Conservation (phyloP, 2,329 filamentous ascomycete species). For the Beauveria pseudobassiana region DNA sequence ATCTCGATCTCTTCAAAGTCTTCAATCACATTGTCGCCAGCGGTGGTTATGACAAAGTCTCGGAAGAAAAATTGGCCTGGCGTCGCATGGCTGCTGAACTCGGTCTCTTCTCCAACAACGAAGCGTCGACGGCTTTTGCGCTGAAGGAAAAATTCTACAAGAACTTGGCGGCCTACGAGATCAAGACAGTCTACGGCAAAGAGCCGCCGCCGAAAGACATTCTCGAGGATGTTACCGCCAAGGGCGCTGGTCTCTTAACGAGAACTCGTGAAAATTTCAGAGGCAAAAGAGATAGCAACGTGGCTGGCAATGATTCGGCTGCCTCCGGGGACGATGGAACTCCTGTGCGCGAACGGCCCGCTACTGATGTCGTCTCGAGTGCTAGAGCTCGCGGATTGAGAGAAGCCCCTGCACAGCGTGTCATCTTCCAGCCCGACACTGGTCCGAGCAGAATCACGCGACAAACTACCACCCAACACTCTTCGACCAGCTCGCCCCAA, state of each 20-base stretch:
- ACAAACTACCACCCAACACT: constrained; percentile 43
- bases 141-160: constrained; percentile 87
- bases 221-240: constrained; percentile 78
- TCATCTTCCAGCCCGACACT: constrained; percentile 78
- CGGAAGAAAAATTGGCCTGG: constrained; percentile 79
- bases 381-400: constrained; percentile 58
- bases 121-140: constrained; percentile 76
- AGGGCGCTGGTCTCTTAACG: constrained; percentile 70
- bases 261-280: constrained; percentile 72
- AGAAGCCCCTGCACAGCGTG: constrained; percentile 76
- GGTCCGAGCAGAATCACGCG: constrained; percentile 56
- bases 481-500: constrained; percentile 19
- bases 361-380: constrained; percentile 44
- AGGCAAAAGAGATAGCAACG: constrained; percentile 38
- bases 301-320: constrained; percentile 49
- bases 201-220: constrained; percentile 85
- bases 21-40: constrained; percentile 69
- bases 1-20: constrained; percentile 69
- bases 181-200: constrained; percentile 66
- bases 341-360: constrained; percentile 44
- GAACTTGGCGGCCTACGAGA: constrained; percentile 81
- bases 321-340: constrained; percentile 54
- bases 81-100: constrained; percentile 70
- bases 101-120: constrained; percentile 64
- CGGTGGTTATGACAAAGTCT: constrained; percentile 82